Base-by-base conservation (phyloP, 768 basidiomycete species). In the Lenzites betulinus region DNA sequence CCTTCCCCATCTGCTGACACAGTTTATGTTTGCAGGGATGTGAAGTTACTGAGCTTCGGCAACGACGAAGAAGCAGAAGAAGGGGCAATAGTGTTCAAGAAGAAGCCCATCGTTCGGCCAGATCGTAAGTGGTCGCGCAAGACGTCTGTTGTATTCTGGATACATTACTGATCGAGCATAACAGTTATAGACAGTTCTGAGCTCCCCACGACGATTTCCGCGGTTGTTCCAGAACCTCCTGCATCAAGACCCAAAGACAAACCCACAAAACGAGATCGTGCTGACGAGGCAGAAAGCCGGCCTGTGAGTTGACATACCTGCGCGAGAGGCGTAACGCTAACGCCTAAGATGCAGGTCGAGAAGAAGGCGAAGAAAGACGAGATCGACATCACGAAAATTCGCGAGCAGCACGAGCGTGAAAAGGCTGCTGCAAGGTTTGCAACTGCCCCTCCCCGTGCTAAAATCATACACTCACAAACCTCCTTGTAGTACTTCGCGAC, bases 11-110 rank as follows among this genome's bases (percentile, higher is more conserved):
- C 3, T 18, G 4, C 12, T 35, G 3, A 25, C 30, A 7, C 11
- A n/a, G 15, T 8, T 7, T 28, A 7, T 20, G 50, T 3, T 9
- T 52, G 41, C 61, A 97, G 95, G 74, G 93, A 99, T 68, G 90
- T 91, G 11, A 90, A 89, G 57, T 75, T 99, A 11, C 74, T 98
- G 55, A 96, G 93, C 51, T 99, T 99, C 71, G 89, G 79, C 9
- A 89, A 84, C 8, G 89, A 85, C 47, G 89, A 83, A 35, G 84
- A 74, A n/a, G 88, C 83, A 26, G 87, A 84, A 8, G 82, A 76
- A 13, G 88, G 86, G 46, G 68, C 79, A 0, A 73, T 79, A 0
- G 70, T 71, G 1, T 78, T 85, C 64, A 87, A 87, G 75, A 94
- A 93, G 80, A 95, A 92, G 71, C 80, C 87, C 0, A 90, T 96